A percentile compares a stretch with the other conserved stretches of the same genome.
These are phyloP conservation scores for Daldinia sp. DNA, from an alignment of 2,329 filamentous ascomycete genomes.

Conservation along the genomic window DNA sequence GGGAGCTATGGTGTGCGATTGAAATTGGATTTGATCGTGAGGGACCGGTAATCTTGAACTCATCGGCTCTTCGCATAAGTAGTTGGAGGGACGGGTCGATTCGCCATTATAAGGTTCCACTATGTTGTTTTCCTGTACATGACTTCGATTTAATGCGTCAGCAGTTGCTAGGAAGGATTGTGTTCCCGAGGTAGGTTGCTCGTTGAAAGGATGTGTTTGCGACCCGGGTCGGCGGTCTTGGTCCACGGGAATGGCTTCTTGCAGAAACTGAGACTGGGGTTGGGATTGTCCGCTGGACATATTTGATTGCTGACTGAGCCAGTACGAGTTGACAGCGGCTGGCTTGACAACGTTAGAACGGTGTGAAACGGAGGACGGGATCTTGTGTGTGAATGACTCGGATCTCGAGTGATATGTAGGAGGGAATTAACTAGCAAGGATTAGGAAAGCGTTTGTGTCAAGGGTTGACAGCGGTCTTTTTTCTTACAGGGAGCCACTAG, in stretches of 20 bases:
- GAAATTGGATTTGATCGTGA: conserved; percentile 47
- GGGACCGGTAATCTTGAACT: conserved; percentile 33
- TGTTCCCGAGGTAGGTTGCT: conserved; percentile 32
- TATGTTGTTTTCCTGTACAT: conserved; percentile 40
- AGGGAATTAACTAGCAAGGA: conserved; percentile 37
- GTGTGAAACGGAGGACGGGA: conserved; percentile 35
- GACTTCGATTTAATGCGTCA: conserved; percentile 42
- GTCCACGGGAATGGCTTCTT: conserved; percentile 40
- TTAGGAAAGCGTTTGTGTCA: conserved; percentile 35
- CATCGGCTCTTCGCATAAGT: conserved; percentile 31
- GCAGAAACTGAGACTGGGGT: conserved; percentile 39
- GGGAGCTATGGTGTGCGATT: conserved; percentile 52
- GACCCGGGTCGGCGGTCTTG: conserved; percentile 31
- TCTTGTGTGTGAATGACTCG: conserved; percentile 34
- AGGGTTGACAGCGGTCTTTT: conserved; percentile 16
- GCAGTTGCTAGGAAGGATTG: conserved; percentile 35
- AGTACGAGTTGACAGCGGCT: conserved; percentile 28
- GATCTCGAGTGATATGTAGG: conserved; percentile 29
- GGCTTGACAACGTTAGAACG: conserved; percentile 24
- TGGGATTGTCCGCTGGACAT: conserved; percentile 44
- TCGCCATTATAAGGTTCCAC: conserved; percentile 29
- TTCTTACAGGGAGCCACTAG: conserved; percentile 21
- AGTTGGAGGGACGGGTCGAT: conserved; percentile 16
- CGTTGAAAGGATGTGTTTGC: conserved; percentile 16
- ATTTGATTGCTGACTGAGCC: conserved; percentile 34